Percentiles rank a stretch among this genome's conserved stretches.
Conservation (phyloP, 345 rosid species). For the Hibiscus mutabilis region DNA sequence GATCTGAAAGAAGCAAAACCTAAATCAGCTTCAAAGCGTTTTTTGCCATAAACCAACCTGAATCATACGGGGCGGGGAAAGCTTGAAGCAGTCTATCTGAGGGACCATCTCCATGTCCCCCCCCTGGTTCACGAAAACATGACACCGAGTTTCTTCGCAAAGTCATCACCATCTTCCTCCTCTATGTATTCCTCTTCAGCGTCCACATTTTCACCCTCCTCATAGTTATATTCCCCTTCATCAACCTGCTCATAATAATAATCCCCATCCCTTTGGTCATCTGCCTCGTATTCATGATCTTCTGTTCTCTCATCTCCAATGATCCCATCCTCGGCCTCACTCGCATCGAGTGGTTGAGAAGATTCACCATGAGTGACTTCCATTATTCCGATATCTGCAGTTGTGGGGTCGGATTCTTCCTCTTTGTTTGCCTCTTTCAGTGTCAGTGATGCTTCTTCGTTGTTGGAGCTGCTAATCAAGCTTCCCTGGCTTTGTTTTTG, state of each 20-base stretch:
- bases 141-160: conserved; percentile 56
- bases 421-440: conserved; percentile 17
- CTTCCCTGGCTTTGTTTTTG: conserved; percentile 10
- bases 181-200: conserved; percentile 50
- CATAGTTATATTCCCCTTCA: conserved; percentile 61
- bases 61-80: background rate
- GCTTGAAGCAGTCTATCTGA: conserved; percentile 10
- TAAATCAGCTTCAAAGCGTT: conserved; percentile 6
- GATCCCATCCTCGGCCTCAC: conserved; percentile 33
- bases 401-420: conserved; percentile 26
- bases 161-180: conserved; percentile 60
- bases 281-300: conserved; percentile 46
- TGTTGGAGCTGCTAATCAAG: background rate
- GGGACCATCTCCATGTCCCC: conserved; percentile 27
- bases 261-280: conserved; percentile 41
- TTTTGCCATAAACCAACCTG: conserved; percentile 15
- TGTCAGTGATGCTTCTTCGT: background rate
- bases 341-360: conserved; percentile 19
- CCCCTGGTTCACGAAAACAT: conserved; percentile 35
- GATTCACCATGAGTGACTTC: conserved; percentile 27
- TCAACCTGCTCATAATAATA: conserved; percentile 51
- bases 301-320: conserved; percentile 36
- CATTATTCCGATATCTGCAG: conserved; percentile 15
- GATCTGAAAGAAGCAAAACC: conserved; percentile 8
- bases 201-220: conserved; percentile 60